Percentiles rank a stretch among this genome's conserved stretches.
phyloP scores from a whole-genome alignment of 192 early-diverging fungal genomes.

The Backusella mclennaniae region DNA sequence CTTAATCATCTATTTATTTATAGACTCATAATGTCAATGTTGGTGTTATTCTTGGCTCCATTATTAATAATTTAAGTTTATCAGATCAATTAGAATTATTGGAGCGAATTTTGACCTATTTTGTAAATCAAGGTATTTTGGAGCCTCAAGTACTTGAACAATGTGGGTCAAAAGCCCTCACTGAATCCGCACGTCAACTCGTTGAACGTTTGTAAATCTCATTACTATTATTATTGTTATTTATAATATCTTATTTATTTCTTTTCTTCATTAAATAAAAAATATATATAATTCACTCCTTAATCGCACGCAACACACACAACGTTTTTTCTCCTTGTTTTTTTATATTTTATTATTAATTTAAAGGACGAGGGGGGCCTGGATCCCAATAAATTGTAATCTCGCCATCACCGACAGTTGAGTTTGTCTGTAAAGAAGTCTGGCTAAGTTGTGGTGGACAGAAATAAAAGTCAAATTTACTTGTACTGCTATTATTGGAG shows the following conservation, averaged over 20 bases:
- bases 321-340: background rate
- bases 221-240: background rate
- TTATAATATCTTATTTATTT: slow-evolving; percentile 3
- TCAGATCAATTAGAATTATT: slow-evolving; percentile 30
- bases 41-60: slow-evolving; percentile 19
- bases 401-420: slow-evolving; percentile 1
- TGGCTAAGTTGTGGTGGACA: background rate
- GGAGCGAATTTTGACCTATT: slow-evolving; percentile 29
- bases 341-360: background rate
- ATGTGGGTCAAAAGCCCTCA: slow-evolving; percentile 22
- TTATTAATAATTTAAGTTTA: slow-evolving; percentile 24
- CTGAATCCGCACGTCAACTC: slow-evolving; percentile 16
- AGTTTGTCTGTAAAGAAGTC: background rate
- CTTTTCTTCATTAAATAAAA: background rate
- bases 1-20: background rate
- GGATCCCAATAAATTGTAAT: slow-evolving; percentile 11
- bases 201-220: background rate
- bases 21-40: slow-evolving; percentile 24
- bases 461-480: background rate
- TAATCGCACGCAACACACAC: background rate
- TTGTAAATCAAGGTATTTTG: slow-evolving; percentile 35
- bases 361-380: background rate
- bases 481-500: background rate
- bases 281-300: background rate
- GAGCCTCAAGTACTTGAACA: slow-evolving; percentile 18